These are phyloP conservation scores for Plasmopara halstedii DNA, from an alignment of 352 stramenopile species.

Conservation along the genomic window DNA sequence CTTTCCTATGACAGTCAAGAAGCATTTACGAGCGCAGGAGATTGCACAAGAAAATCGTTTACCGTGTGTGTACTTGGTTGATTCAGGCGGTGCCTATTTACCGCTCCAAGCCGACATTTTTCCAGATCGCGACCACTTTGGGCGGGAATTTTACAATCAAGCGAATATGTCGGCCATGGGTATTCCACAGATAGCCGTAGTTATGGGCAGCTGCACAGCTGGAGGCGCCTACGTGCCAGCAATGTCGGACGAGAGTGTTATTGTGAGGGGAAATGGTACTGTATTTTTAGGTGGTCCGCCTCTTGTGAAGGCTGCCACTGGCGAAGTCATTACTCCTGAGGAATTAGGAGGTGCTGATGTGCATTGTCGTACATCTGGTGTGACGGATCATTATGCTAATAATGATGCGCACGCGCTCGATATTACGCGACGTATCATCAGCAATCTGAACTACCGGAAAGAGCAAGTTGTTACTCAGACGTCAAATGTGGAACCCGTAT, in stretches of 20 bases:
- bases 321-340: constrained; percentile 93
- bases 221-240: constrained; percentile 95
- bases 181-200: constrained; percentile 96
- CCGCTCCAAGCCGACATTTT: constrained; percentile 96
- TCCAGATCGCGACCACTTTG: constrained; percentile 95
- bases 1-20: constrained; percentile 98
- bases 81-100: constrained; percentile 93
- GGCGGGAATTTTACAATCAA: constrained; percentile 98
- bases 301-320: constrained; percentile 97
- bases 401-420: constrained; percentile 93
- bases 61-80: constrained; percentile 96
- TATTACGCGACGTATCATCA: constrained; percentile 88
- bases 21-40: constrained; percentile 92
- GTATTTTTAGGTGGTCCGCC: constrained; percentile 97
- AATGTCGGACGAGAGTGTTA: constrained; percentile 98
- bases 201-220: constrained; percentile 97
- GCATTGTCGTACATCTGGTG: constrained; percentile 86
- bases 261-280: constrained; percentile 94
- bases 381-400: constrained; percentile 95
- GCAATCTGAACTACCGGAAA: constrained; percentile 81
- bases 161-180: constrained; percentile 91
- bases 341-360: constrained; percentile 94
- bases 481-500: constrained; percentile 91
- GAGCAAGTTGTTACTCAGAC: constrained; percentile 30
- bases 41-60: constrained; percentile 94